These are phyloP conservation scores for Vigna angularis DNA, from an alignment of 306 rosid genomes.

Conservation along the genomic window DNA sequence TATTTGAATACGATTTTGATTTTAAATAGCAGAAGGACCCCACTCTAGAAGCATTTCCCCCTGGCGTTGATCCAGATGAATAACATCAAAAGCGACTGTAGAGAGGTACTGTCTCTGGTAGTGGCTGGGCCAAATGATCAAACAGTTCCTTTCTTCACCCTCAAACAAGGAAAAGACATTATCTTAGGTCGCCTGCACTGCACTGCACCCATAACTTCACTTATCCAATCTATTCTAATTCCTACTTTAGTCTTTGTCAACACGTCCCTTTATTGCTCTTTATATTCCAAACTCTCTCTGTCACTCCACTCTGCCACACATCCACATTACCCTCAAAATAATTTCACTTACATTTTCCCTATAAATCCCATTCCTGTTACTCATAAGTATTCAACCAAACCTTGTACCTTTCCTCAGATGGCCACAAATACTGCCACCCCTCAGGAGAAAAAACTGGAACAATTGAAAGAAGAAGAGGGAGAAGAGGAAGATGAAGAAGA, in stretches of 20 bases:
- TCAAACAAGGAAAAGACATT: conserved; percentile 49
- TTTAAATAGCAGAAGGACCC: neutral
- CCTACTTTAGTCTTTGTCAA: conserved; percentile 42
- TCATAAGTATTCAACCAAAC: neutral
- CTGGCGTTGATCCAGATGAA: conserved; percentile 9
- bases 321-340: conserved; percentile 14
- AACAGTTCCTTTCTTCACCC: conserved; percentile 48
- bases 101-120: conserved; percentile 31
- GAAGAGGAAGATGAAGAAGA: conserved; percentile 34
- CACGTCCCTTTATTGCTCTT: conserved; percentile 41
- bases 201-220: conserved; percentile 38
- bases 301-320: conserved; percentile 27
- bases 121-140: conserved; percentile 47
- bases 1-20: neutral
- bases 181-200: conserved; percentile 44
- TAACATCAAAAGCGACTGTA: conserved; percentile 44
- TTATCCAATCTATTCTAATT: conserved; percentile 2
- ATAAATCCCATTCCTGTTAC: conserved; percentile 5
- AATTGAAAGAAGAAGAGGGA: conserved; percentile 32
- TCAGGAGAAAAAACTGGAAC: conserved; percentile 24
- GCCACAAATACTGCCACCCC: conserved; percentile 11
- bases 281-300: conserved; percentile 53
- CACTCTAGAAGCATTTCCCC: neutral
- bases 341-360: conserved; percentile 4
- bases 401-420: conserved; percentile 45